phyloP scores from a whole-genome alignment of 495 filamentous ascomycete species.

The Pseudotulostoma volvatum region DNA sequence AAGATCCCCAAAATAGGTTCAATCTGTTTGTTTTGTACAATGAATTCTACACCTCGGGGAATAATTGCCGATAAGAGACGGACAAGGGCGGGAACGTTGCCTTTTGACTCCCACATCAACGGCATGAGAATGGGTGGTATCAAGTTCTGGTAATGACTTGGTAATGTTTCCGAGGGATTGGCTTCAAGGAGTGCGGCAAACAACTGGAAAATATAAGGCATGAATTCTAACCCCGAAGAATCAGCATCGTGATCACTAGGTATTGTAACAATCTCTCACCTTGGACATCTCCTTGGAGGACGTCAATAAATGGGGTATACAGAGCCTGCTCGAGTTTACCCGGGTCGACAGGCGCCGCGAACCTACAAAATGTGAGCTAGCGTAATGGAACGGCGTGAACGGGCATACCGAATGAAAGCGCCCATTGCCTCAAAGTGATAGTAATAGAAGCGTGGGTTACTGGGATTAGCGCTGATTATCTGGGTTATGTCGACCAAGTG shows the following conservation, averaged over 20 bases:
- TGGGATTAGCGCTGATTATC: constrained; percentile 81
- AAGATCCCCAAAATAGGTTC: constrained; percentile 79
- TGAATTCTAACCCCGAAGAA: constrained; percentile 49
- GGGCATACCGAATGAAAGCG: constrained; percentile 62
- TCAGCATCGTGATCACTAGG: neutral
- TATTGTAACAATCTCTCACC: constrained; percentile 28
- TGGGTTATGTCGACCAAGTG: constrained; percentile 75
- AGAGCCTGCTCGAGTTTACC: constrained; percentile 60
- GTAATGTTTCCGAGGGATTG: constrained; percentile 54
- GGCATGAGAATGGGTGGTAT: constrained; percentile 60
- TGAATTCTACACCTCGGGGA: constrained; percentile 50
- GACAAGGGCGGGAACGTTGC: constrained; percentile 82
- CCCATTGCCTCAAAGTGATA: constrained; percentile 93
- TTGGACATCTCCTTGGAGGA: constrained; percentile 66
- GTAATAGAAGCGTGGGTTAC: constrained; percentile 96
- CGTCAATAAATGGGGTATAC: constrained; percentile 56
- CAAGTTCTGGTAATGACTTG: constrained; percentile 59
- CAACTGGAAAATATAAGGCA: constrained; percentile 92
- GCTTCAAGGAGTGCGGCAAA: constrained; percentile 77
- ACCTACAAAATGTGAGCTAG: constrained; percentile 25
- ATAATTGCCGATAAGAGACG: constrained; percentile 74
- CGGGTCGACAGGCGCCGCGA: constrained; percentile 48
- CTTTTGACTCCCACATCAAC: constrained; percentile 69
- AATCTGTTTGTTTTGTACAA: constrained; percentile 59
- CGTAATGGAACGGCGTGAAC: neutral